Evolutionary conservation across 768 basidiomycete species (phyloP).

Genomic region (Cystobasidium ongulense): DNA sequence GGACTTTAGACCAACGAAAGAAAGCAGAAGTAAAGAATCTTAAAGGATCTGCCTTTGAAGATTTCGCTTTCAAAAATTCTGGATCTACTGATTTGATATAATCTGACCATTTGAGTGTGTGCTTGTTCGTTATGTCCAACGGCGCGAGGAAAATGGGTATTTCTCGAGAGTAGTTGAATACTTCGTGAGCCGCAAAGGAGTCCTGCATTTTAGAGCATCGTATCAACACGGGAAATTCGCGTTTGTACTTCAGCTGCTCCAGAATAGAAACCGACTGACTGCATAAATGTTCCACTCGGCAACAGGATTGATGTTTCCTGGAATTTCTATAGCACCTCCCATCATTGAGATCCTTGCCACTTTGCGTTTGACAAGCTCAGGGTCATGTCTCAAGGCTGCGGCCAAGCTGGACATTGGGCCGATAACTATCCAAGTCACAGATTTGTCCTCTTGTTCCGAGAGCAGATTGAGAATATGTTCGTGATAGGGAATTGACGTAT

Average conservation of each 20-base stretch:
- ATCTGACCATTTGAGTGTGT: conserved; percentile 51
- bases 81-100: conserved; percentile 47
- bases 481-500: conserved; percentile 12
- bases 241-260: no score
- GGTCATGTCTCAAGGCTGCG: conserved; percentile 54
- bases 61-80: neutral
- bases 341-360: conserved; percentile 64
- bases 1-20: conserved; percentile 61
- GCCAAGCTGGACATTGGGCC: conserved; percentile 77
- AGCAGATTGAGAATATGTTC: conserved; percentile 51
- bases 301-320: conserved; percentile 70
- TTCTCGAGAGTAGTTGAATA: conserved; percentile 50
- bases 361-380: conserved; percentile 52
- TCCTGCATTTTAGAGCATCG: no score
- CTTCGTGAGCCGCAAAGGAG: conserved; percentile 67
- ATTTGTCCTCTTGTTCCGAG: conserved; percentile 51
- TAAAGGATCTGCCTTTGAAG: conserved; percentile 50
- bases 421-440: conserved; percentile 62
- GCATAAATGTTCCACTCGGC: conserved; percentile 65
- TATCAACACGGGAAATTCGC: no score
- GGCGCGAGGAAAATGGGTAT: neutral
- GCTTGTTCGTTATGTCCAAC: conserved; percentile 11
- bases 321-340: conserved; percentile 85
- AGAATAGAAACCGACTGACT: neutral
- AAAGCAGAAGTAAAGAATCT: conserved; percentile 58